Conservation (phyloP, 306 rosid genomes). For the Vigna trinervia region DNA sequence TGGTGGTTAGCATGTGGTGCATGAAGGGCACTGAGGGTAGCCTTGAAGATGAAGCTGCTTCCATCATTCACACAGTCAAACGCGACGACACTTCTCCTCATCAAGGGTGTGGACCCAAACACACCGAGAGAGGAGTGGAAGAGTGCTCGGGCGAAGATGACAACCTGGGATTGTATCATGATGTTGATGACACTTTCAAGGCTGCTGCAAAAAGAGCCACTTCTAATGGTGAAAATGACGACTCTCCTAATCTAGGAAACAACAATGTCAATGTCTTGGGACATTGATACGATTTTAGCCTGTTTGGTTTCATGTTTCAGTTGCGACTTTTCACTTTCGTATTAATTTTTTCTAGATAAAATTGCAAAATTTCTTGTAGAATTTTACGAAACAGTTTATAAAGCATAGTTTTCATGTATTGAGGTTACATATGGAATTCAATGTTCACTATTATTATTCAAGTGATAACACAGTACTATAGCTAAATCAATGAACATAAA, state of each 20-base stretch:
- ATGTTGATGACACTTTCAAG: constrained; percentile 53
- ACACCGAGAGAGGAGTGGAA: constrained; percentile 16
- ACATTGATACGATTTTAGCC: constrained; percentile 26
- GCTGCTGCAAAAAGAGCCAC: neutral
- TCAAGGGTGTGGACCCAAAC: neutral
- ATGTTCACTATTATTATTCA: no score
- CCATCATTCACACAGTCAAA: neutral
- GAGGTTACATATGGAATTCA: no score
- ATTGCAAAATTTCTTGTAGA: no score
- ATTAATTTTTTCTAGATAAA: no score
- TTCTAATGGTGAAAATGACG: neutral
- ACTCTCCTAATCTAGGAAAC: constrained; percentile 30
- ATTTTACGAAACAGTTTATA: no score
- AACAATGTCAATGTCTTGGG: constrained; percentile 45
- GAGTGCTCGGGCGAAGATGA: constrained; percentile 48
- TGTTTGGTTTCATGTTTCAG: neutral
- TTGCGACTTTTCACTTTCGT: neutral
- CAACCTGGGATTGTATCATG: constrained; percentile 39
- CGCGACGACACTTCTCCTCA: neutral
- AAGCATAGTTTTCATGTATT: no score
- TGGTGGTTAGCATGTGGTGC: constrained; percentile 38
- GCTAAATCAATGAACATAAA: no score
- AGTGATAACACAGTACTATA: no score
- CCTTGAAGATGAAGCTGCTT: neutral
- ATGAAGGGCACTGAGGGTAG: constrained; percentile 5